Evolutionary conservation across 2,329 filamentous ascomycete species (phyloP).

Genomic region (Talaromyces sp.): DNA sequence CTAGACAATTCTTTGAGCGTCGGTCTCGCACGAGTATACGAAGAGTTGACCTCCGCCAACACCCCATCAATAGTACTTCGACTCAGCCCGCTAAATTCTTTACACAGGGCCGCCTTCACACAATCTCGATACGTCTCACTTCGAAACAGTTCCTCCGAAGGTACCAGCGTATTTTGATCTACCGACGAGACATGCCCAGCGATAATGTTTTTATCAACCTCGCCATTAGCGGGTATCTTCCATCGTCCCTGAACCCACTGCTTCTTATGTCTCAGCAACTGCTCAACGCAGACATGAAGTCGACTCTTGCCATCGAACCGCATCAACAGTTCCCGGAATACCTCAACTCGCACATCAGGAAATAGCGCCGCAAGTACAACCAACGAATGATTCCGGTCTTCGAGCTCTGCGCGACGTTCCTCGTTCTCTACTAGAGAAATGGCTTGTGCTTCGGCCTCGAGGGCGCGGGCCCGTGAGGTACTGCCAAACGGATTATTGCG

Average conservation of each 20-base stretch:
- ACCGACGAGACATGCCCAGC: not conserved
- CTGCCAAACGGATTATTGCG: constrained; percentile 44
- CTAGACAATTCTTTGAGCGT: constrained; percentile 42
- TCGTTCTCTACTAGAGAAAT: constrained; percentile 20
- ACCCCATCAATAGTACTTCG: constrained; percentile 46
- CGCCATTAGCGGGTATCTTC: constrained; percentile 35
- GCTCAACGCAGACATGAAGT: constrained; percentile 46
- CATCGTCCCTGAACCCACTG: constrained; percentile 48
- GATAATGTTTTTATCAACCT: constrained; percentile 1
- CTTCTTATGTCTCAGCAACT: constrained; percentile 44
- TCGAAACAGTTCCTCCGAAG: constrained; percentile 43
- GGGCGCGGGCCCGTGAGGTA: constrained; percentile 29
- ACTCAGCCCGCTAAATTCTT: constrained; percentile 44
- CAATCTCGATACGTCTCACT: constrained; percentile 42
- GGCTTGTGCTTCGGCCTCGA: constrained; percentile 17
- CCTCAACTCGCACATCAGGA: constrained; percentile 46
- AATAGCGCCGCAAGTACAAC: constrained; percentile 42
- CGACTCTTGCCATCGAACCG: constrained; percentile 47
- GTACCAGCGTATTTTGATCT: constrained; percentile 25
- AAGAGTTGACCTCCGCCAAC: constrained; percentile 47
- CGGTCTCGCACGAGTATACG: constrained; percentile 43
- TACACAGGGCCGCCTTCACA: constrained; percentile 36
- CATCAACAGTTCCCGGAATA: constrained; percentile 46
- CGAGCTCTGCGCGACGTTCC: constrained; percentile 34
- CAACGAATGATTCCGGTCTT: constrained; percentile 43